A percentile compares a stretch with the other conserved stretches of the same genome.
phyloP scores from a whole-genome alignment of 495 filamentous ascomycete species.

The Aspergillus funiculosus region DNA sequence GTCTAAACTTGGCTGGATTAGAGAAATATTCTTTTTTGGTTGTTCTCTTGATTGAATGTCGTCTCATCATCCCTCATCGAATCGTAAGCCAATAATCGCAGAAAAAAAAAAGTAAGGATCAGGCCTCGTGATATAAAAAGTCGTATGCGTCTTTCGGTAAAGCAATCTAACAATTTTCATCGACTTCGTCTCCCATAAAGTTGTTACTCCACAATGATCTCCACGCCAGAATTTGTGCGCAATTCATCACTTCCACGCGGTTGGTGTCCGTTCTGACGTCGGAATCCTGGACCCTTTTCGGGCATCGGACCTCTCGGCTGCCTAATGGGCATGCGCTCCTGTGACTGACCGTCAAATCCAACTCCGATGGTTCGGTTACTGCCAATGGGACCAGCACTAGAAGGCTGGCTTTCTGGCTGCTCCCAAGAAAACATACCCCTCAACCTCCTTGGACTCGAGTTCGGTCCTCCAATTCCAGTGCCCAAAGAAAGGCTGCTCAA shows the following conservation, averaged over 20 bases:
- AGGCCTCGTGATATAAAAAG: slow-evolving; percentile 44
- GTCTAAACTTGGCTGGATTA: slow-evolving; percentile 48
- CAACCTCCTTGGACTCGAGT: slow-evolving; percentile 54
- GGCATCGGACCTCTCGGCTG: slow-evolving; percentile 74
- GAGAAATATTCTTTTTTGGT: slow-evolving; percentile 41
- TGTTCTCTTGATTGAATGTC: slow-evolving; percentile 39
- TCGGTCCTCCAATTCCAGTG: slow-evolving; percentile 52
- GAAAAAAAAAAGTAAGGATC: slow-evolving; percentile 36
- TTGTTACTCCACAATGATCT: slow-evolving; percentile 52
- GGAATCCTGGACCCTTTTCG: slow-evolving; percentile 74
- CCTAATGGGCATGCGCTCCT: slow-evolving; percentile 66
- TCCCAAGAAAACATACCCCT: slow-evolving; percentile 63
- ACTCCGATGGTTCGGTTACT: slow-evolving; percentile 73
- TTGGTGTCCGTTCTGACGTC: slow-evolving; percentile 74
- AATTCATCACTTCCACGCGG: slow-evolving; percentile 76
- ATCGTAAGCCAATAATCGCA: slow-evolving; percentile 47
- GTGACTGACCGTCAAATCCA: slow-evolving; percentile 56
- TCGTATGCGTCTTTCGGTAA: slow-evolving; percentile 45
- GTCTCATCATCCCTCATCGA: slow-evolving; percentile 55
- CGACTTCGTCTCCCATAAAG: slow-evolving; percentile 28
- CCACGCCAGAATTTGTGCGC: slow-evolving; percentile 50
- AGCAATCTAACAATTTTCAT: slow-evolving; percentile 39
- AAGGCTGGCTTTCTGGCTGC: slow-evolving; percentile 49
- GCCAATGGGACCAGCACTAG: slow-evolving; percentile 69
- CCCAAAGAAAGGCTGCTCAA: slow-evolving; percentile 59